phyloP scores from a whole-genome alignment of 1,139 yeast genomes.

The Candida neerlandica region DNA sequence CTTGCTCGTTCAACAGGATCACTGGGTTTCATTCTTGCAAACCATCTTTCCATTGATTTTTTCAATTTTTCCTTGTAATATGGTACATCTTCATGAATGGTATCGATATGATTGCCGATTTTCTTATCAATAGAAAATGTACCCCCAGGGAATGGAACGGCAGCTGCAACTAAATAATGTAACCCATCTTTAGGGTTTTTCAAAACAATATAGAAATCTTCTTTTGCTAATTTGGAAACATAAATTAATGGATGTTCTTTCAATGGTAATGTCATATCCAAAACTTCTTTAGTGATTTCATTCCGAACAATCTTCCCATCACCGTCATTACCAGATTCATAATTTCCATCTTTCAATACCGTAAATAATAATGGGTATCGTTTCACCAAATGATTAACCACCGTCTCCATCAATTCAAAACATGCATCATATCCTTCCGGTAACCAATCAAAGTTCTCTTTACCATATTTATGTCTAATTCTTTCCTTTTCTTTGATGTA shows the following conservation, averaged over 20 bases:
- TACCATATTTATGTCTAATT: slow-evolving; percentile 59
- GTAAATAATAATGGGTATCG: slow-evolving; percentile 68
- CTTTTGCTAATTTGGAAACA: slow-evolving; percentile 72
- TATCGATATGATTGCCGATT: slow-evolving; percentile 62
- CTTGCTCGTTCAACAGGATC: slow-evolving; percentile 75
- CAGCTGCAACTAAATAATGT: slow-evolving; percentile 72
- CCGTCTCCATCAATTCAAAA: slow-evolving; percentile 63
- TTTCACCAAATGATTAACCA: slow-evolving; percentile 57
- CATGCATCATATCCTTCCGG: slow-evolving; percentile 71
- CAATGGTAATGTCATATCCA: slow-evolving; percentile 62
- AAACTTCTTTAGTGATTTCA: slow-evolving; percentile 59
- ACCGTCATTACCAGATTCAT: slow-evolving; percentile 17
- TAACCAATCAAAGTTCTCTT: slow-evolving; percentile 64
- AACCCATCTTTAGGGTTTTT: slow-evolving; percentile 55
- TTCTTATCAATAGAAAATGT: slow-evolving; percentile 63
- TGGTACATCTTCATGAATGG: slow-evolving; percentile 72
- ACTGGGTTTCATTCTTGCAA: slow-evolving; percentile 57
- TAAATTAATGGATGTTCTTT: slow-evolving; percentile 64
- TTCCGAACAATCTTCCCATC: slow-evolving; percentile 51
- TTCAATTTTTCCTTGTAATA: slow-evolving; percentile 67
- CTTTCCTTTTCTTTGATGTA: slow-evolving; percentile 65
- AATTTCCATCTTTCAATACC: slow-evolving; percentile 38
- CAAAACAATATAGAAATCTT: slow-evolving; percentile 66
- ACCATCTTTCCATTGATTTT: slow-evolving; percentile 77
- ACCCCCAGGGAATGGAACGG: slow-evolving; percentile 81